Evolutionary conservation across 257 asterid genomes (phyloP).

Genomic region (Cruciata laevipes): DNA sequence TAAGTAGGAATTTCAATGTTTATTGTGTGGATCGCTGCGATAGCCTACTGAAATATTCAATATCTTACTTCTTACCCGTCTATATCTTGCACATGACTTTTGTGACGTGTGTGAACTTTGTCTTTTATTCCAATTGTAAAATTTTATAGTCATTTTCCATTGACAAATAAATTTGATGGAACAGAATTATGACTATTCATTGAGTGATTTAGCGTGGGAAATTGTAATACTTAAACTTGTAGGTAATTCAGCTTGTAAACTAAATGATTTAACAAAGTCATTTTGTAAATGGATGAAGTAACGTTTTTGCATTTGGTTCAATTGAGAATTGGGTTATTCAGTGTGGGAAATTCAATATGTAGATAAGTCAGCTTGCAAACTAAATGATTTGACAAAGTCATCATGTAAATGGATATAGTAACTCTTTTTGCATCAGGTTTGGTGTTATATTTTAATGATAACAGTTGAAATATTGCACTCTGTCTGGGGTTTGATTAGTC

Average conservation of each 20-base stretch:
- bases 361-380: background rate
- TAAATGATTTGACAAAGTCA: background rate
- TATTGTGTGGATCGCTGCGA: background rate
- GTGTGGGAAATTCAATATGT: background rate
- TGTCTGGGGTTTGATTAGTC: background rate
- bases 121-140: background rate
- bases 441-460: background rate
- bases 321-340: background rate
- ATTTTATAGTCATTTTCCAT: background rate
- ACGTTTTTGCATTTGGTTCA: background rate
- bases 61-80: background rate
- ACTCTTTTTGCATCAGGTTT: background rate
- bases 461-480: background rate
- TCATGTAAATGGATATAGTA: background rate
- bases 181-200: background rate
- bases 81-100: background rate
- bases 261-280: too few species aligned
- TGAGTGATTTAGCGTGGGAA: too few species aligned
- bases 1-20: constrained; percentile 29
- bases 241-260: too few species aligned
- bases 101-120: background rate
- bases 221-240: too few species aligned
- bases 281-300: background rate
- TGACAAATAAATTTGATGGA: background rate
- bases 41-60: background rate